Evolutionary conservation across 2,329 filamentous ascomycete species (phyloP), one percentile per base, ranked within the genome.

Genomic region (Trematosphaeria pertusa): DNA sequence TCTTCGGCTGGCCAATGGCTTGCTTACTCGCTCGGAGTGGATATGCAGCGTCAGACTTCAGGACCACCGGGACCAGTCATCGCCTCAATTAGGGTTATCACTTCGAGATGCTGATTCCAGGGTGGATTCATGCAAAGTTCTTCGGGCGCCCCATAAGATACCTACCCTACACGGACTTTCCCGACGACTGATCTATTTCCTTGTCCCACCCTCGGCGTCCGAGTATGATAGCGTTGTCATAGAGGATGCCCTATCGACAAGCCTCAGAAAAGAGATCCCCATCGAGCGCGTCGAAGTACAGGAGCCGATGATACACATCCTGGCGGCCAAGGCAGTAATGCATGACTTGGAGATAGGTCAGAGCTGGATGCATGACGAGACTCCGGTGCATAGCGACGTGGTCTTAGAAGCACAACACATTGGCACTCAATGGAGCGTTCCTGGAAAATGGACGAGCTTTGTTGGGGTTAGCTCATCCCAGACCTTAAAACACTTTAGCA

Each of bases 401-500:
- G 12, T 28, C 8, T 12, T 28, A 12, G 24, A 28, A 28, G 24
- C 24, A 28, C 24, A 28, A 12, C 24, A 28, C 12, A 28, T 40
- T 21, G 48, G 31, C 7, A 41, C 20, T 5, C 17, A 41, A 5
- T 54, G 31, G n/a, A 10, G 6, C 21, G 37, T 54, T 21, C 22
- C 48, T 4, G 31, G 43, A 15, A 54, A 46, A 40, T 51, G 51
- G 51, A 52, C 51, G 2, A 54, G 51, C 34, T 51, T 54, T 32
- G 39, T 54, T 15, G 50, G 24, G 7, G 24, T 28, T 12, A 28
- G 24, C 24, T 7, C 7, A 12, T 28, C 12, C 7, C 7, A 28
- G 12, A 28, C 7, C 8, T 28, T 12, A 28, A 12, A 28, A 28
- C 24, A 28, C 24, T 28, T 12, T 28, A 8, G 8, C 7, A 7